phyloP scores from a whole-genome alignment of 2,329 filamentous ascomycete species.

The Aspergillus sp. region DNA sequence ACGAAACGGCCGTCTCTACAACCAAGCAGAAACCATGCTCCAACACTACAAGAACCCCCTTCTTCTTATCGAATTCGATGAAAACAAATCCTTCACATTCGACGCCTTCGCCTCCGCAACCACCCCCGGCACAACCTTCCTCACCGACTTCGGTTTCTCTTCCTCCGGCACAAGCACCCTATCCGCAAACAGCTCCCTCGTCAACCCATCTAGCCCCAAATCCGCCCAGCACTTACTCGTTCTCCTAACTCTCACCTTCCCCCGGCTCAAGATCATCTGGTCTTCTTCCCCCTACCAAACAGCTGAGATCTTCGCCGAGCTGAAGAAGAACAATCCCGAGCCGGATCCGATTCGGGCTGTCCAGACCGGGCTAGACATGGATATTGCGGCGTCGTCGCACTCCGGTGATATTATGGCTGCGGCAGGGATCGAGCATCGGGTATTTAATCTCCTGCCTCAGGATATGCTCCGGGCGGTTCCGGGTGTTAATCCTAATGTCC shows the following conservation, averaged over 20 bases:
- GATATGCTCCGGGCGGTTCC: constrained; percentile 88
- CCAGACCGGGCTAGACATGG: constrained; percentile 71
- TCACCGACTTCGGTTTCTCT: constrained; percentile 57
- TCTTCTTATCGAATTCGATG: constrained; percentile 95
- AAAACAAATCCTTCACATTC: constrained; percentile 94
- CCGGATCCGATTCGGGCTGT: constrained; percentile 89
- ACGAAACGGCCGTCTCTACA: constrained; percentile 86
- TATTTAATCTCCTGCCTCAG: constrained; percentile 80
- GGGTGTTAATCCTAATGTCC: constrained; percentile 77
- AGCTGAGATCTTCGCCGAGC: constrained; percentile 90
- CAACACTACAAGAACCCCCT: constrained; percentile 86
- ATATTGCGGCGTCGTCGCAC: constrained; percentile 33
- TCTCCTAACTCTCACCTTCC: constrained; percentile 88
- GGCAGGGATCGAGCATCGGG: constrained; percentile 57
- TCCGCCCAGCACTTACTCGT: constrained; percentile 92
- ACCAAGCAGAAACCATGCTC: constrained; percentile 91
- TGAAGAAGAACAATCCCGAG: constrained; percentile 87
- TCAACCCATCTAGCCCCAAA: constrained; percentile 63
- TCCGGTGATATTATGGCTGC: constrained; percentile 59
- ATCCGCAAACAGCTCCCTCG: constrained; percentile 61
- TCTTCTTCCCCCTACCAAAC: constrained; percentile 91
- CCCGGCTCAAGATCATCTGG: constrained; percentile 88
- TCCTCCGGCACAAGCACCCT: constrained; percentile 53
- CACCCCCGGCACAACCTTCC: constrained; percentile 43
- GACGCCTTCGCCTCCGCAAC: constrained; percentile 60